Evolutionary conservation across 768 basidiomycete genomes (phyloP), one percentile per base, ranked within the genome.

Genomic region (Kwoniella mangroviensis): DNA sequence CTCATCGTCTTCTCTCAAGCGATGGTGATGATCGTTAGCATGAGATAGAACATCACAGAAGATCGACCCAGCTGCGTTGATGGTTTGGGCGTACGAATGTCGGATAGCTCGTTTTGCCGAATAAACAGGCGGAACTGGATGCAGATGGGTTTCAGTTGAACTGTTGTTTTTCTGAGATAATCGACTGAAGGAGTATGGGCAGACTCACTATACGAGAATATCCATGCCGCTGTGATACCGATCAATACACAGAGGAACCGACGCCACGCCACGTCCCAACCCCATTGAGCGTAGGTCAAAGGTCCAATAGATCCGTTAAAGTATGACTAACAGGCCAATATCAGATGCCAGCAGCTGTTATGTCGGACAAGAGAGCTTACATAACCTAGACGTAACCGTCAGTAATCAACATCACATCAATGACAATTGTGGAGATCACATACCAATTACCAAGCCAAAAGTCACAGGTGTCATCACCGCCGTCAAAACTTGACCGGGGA

Each of bases 11-110:
- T 90, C 88, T 1, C 84, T 79, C 43, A 87, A 86, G 11, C 84
- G 75, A 26, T 74, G 58, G 78, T 79, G 81, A 55, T 85, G 87
- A 5, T 87, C 86, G 70, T 89, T 88, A 0, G 91, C 90, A 70
- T 88, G 89, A 0, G 90, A 91, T 2, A 95, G 84, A 34, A 93
- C 87, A 1, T 89, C 87, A 78, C 93, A 94, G 67, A 93, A 90
- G 11, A 91, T 85, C 0, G 87, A 84, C 1, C 92, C 92, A 6
- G 92, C 82, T 74, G 92, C 89, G 0, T 86, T 83, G 41, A 88
- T 86, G 0, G 89, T 89, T 1, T 90, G 91, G 0, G 92, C 86
- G 70, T 94, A 85, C 1, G 89, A 86, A 7, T 86, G 85, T 4
- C 93, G 88, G 71, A 92, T 89, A 72, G 92, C 93, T 10, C 84